Percentiles rank a stretch among this genome's conserved stretches.
phyloP scores from a whole-genome alignment of 2,329 filamentous ascomycete genomes.

The Hypoxylon sp. region DNA sequence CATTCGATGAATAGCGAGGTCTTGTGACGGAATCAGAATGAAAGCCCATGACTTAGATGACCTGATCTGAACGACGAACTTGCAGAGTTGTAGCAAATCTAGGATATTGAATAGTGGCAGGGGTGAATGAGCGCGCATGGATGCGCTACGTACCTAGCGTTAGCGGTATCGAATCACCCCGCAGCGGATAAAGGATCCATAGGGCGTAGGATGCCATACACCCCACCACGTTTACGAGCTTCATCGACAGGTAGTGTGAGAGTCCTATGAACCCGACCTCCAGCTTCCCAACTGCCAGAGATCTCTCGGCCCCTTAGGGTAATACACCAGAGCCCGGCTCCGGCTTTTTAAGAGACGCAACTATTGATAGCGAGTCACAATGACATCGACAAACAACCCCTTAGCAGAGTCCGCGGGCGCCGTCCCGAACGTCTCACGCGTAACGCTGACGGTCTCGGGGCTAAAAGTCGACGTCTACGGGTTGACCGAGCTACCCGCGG shows the following conservation, averaged over 20 bases:
- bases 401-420: not conserved
- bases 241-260: not conserved
- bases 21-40: not conserved
- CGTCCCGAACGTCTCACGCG: constrained; percentile 23
- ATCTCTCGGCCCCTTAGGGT: constrained; percentile 61
- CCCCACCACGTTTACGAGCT: not conserved
- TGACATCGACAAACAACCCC: constrained; percentile 28
- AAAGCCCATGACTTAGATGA: not conserved
- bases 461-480: constrained; percentile 85
- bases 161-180: no score
- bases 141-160: no score
- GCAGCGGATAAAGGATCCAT: not conserved
- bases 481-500: constrained; percentile 74
- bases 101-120: not conserved
- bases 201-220: not conserved
- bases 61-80: not conserved
- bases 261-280: not conserved
- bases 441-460: constrained; percentile 75
- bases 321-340: constrained; percentile 74
- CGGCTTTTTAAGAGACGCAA: constrained; percentile 50
- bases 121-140: no score
- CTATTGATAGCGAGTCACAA: constrained; percentile 49
- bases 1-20: not conserved
- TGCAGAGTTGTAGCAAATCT: not conserved
- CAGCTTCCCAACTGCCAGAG: not conserved